These are phyloP conservation scores for Phanerodontia chrysosporium DNA, from an alignment of 768 basidiomycete genomes.

Conservation along the genomic window DNA sequence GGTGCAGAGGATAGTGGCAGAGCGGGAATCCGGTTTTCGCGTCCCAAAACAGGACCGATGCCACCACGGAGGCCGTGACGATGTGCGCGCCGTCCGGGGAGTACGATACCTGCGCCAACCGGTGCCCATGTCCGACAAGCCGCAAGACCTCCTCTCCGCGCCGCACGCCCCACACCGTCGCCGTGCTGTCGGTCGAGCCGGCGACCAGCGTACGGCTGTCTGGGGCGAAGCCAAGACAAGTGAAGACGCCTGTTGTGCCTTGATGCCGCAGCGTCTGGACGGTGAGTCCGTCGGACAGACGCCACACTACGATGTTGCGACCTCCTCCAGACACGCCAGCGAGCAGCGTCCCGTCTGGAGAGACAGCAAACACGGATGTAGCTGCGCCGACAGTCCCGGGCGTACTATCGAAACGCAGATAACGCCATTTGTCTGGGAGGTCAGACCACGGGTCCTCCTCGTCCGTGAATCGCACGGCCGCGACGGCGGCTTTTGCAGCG, in stretches of 20 bases:
- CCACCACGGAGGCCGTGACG: slow-evolving; percentile 20
- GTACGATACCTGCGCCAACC: slow-evolving; percentile 17
- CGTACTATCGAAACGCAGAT: neutral
- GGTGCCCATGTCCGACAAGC: slow-evolving; percentile 8
- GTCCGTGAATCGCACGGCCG: neutral
- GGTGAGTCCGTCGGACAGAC: slow-evolving; percentile 13
- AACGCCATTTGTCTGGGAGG: slow-evolving; percentile 2
- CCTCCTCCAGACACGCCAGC: slow-evolving; percentile 23
- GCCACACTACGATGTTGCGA: slow-evolving; percentile 23
- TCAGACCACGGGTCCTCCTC: neutral
- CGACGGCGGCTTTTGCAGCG: neutral
- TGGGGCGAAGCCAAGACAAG: slow-evolving; percentile 23
- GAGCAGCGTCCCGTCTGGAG: slow-evolving; percentile 21
- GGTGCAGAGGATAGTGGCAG: neutral
- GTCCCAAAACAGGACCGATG: slow-evolving; percentile 21
- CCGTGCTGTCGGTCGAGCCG: slow-evolving; percentile 17
- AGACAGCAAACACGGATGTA: slow-evolving; percentile 11
- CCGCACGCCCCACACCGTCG: slow-evolving; percentile 18
- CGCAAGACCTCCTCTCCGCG: slow-evolving; percentile 4
- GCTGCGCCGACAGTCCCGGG: neutral
- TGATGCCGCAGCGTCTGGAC: neutral
- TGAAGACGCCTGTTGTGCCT: slow-evolving; percentile 15
- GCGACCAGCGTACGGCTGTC: slow-evolving; percentile 19
- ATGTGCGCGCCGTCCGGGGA: slow-evolving; percentile 21
- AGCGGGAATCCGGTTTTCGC: slow-evolving; percentile 2